Evolutionary conservation across 2,329 filamentous ascomycete genomes (phyloP).

Genomic region (Aspergillus aculeatinus): DNA sequence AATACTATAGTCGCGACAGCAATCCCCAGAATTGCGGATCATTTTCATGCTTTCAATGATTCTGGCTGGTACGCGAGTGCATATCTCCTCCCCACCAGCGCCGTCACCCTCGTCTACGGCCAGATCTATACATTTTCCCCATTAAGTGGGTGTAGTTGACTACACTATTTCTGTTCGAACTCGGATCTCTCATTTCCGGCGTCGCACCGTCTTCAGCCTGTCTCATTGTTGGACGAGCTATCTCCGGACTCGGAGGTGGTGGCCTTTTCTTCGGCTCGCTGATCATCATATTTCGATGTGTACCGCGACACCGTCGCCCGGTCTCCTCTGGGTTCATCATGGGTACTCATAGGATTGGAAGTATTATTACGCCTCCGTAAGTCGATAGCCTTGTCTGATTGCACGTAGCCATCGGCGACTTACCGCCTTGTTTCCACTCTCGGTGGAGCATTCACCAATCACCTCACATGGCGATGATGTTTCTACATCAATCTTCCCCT

Average conservation of each 20-base stretch:
- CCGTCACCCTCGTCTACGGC: conserved; percentile 39
- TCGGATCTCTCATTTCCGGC: conserved; percentile 37
- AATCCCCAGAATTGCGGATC: conserved; percentile 42
- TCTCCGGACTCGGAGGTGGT: conserved; percentile 33
- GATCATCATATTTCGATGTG: conserved; percentile 33
- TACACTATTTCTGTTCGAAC: conserved; percentile 37
- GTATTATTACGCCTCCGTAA: conserved; percentile 33
- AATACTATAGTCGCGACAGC: conserved; percentile 19
- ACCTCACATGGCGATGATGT: conserved; percentile 49
- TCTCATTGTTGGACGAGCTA: conserved; percentile 36
- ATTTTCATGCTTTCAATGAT: conserved; percentile 43
- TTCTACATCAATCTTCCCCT: conserved; percentile 57
- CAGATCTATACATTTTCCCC: conserved; percentile 36
- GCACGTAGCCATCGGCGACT: no score
- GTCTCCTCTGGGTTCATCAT: conserved; percentile 32
- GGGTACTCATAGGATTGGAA: conserved; percentile 34
- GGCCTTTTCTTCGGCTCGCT: conserved; percentile 32
- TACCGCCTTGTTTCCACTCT: not conserved
- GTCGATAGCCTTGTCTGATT: not conserved
- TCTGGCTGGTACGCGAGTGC: conserved; percentile 46
- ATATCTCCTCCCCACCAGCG: conserved; percentile 38
- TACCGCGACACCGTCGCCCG: conserved; percentile 33
- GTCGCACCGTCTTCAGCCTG: conserved; percentile 29
- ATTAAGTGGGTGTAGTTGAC: conserved; percentile 38
- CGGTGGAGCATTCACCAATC: conserved; percentile 41